phyloP scores from a whole-genome alignment of 768 basidiomycete species.

The Candolleomyces eurysporus region DNA sequence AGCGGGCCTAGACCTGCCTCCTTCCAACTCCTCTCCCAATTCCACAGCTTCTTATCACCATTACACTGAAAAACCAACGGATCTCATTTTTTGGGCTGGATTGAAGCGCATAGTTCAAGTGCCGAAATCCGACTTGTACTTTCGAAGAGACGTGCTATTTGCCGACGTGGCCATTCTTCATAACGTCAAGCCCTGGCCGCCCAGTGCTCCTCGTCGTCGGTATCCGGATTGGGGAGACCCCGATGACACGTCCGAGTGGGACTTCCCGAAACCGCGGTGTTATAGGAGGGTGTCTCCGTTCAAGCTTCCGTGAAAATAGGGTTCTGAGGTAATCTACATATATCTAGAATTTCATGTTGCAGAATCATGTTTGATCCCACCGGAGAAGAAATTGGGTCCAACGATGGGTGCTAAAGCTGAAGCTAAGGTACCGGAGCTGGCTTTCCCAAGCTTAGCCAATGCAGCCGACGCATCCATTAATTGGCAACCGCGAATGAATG shows the following conservation, averaged over 20 bases:
- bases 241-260: background rate
- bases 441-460: too few species aligned
- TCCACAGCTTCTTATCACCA: background rate
- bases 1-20: conserved; percentile 17
- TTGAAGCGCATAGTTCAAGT: conserved; percentile 51
- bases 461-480: too few species aligned
- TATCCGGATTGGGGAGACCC: background rate
- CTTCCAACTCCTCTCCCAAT: background rate
- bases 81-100: conserved; percentile 49
- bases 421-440: too few species aligned
- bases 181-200: background rate
- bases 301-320: background rate
- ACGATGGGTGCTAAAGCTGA: too few species aligned
- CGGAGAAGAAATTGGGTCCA: too few species aligned
- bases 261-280: background rate
- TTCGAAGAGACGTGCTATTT: conserved; percentile 37
- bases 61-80: background rate
- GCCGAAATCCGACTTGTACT: conserved; percentile 14
- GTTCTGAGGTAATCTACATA: too few species aligned
- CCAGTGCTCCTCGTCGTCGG: background rate
- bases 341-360: too few species aligned
- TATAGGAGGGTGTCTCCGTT: background rate
- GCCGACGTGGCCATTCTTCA: conserved; percentile 43
- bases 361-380: too few species aligned
- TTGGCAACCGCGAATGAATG: too few species aligned